Base-by-base conservation (phyloP, 352 stramenopile species). In the Phytophthora sp. region DNA sequence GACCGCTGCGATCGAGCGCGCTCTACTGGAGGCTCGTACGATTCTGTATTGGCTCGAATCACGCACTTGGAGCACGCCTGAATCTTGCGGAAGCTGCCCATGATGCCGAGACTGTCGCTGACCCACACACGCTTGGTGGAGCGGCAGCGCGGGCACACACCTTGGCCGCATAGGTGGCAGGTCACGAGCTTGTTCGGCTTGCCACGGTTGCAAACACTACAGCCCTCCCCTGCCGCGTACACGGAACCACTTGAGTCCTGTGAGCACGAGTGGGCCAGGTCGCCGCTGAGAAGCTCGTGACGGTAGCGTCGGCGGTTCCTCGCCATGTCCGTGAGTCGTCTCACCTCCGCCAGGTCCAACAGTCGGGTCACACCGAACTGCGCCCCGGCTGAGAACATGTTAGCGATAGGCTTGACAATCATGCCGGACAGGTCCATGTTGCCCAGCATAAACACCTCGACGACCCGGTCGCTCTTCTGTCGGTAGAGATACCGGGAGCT, bases 401-500 rank as follows among this genome's bases (percentile, higher is more conserved):
- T 76, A 30, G 67, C 69, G 33, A 79, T 63, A 11, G 71, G 64
- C 35, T 74, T 74, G 6, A 68, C 67, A 45, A 79, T 69, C 63
- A 76, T 76, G 20, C 67, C 68, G 1, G 67, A 66, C 46, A 76
- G 57, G 62, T 80, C 64, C 63, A 79, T 65, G 27, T 76, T 73
- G 39, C 56, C 63, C 23, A 80, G 52, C 63, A 79, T 76, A 57
- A 82, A 86, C 5, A 84, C 73, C 45, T 84, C 78, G 13, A 86
- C 75, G 35, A 80, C 61, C 15, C 73, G 72, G 20, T 77, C 67
- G n/a, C 72, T 74, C 36, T 76, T 79, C 58, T 86, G 78, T 47
- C 76, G 71, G 71, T 84, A 86, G 24, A 86, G 47, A 46, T 81
- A 81, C 8, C 75, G 74, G 15, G 77, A 80, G 41, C 63, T 77